Evolutionary conservation across 352 stramenopile species (phyloP).

Genomic region (Globisporangium camurandrum): DNA sequence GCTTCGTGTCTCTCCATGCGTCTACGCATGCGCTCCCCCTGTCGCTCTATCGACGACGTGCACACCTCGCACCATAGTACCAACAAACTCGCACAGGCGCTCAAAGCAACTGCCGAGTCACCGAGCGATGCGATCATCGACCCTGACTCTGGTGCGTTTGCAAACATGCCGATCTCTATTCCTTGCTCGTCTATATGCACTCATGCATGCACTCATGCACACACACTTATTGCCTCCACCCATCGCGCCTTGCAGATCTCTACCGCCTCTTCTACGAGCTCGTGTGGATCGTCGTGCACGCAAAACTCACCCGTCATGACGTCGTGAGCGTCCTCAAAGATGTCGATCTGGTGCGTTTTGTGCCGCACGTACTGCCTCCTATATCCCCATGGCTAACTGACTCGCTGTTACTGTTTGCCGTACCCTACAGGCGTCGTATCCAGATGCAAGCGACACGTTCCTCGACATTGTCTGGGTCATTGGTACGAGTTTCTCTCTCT

Average conservation of each 20-base stretch:
- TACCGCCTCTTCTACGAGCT: slow-evolving; percentile 73
- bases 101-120: slow-evolving; percentile 24
- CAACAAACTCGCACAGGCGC: slow-evolving; percentile 25
- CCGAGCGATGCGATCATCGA: slow-evolving; percentile 6
- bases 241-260: slow-evolving; percentile 41
- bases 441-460: slow-evolving; percentile 41
- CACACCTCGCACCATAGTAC: no score
- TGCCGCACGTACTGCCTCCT: no score
- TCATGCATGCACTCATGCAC: not conserved
- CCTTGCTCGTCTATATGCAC: not conserved
- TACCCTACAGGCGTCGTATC: slow-evolving; percentile 15
- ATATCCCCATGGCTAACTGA: no score
- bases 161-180: not conserved
- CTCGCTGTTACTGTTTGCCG: not conserved
- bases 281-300: slow-evolving; percentile 61
- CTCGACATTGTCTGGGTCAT: slow-evolving; percentile 72
- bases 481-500: slow-evolving; percentile 9
- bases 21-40: not conserved
- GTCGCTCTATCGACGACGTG: no score
- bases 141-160: slow-evolving; percentile 21
- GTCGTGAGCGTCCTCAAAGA: slow-evolving; percentile 67
- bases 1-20: not conserved
- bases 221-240: not conserved
- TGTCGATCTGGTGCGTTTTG: slow-evolving; percentile 31
- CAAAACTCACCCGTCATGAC: slow-evolving; percentile 65